phyloP scores from a whole-genome alignment of 2,329 filamentous ascomycete genomes.

The Ploettnerulaceae sp. region DNA sequence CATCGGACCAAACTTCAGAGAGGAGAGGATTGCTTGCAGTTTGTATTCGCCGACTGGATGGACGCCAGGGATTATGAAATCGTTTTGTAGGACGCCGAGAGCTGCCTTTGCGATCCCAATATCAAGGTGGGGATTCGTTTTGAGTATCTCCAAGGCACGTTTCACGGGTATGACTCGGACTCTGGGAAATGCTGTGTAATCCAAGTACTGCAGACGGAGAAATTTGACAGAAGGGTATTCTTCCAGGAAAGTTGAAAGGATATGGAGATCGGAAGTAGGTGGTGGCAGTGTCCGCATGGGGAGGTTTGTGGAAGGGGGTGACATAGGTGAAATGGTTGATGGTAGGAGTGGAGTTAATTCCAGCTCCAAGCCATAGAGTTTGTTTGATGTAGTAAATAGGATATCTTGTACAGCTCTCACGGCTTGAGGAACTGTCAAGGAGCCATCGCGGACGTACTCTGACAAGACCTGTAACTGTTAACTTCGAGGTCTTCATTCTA shows the following conservation, averaged over 20 bases:
- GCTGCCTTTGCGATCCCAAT: constrained; percentile 61
- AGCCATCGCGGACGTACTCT: constrained; percentile 60
- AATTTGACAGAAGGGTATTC: constrained; percentile 53
- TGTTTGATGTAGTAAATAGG: constrained; percentile 72
- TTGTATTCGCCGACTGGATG: constrained; percentile 60
- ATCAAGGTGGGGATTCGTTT: constrained; percentile 35
- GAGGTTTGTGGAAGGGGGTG: neutral
- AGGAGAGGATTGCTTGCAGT: constrained; percentile 60
- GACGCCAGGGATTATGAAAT: constrained; percentile 49
- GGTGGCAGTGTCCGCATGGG: neutral
- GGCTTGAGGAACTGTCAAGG: constrained; percentile 58
- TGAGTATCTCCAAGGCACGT: constrained; percentile 44
- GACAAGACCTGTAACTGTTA: constrained; percentile 49
- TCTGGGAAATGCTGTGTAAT: constrained; percentile 67
- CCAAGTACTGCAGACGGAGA: constrained; percentile 71
- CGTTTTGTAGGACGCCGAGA: constrained; percentile 64
- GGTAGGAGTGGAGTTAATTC: constrained; percentile 30
- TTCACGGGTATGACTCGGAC: constrained; percentile 63
- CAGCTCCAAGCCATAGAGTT: constrained; percentile 61
- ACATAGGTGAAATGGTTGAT: constrained; percentile 22
- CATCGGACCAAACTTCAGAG: constrained; percentile 53
- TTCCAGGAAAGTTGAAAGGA: constrained; percentile 40
- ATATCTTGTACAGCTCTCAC: constrained; percentile 60
- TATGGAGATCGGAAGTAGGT: constrained; percentile 27
- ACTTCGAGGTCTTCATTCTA: too few species aligned